Evolutionary conservation across 208 protist species (phyloP).

Genomic region (Leishmania tropica): DNA sequence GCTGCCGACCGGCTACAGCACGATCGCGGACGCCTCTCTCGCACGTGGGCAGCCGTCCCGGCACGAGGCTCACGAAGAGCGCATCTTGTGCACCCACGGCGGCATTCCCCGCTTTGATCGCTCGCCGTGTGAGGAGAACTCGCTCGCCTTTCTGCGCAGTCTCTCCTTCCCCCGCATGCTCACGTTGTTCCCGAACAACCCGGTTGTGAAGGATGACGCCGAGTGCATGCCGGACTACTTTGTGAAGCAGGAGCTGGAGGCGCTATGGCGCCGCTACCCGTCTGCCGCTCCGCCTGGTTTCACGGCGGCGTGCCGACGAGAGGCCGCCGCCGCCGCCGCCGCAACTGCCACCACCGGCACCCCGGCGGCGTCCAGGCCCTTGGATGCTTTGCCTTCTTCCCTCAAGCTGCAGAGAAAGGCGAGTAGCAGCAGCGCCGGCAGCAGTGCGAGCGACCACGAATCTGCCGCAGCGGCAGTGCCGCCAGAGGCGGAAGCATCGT

Average conservation of each 20-base stretch:
- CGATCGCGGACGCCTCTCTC: constrained; percentile 27
- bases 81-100: constrained; percentile 81
- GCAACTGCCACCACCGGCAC: neutral
- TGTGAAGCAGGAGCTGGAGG: constrained; percentile 29
- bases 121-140: constrained; percentile 50
- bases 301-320: constrained; percentile 23
- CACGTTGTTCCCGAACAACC: constrained; percentile 74
- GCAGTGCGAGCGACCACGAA: neutral
- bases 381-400: neutral
- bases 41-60: constrained; percentile 25
- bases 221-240: constrained; percentile 56
- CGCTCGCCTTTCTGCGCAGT: constrained; percentile 46
- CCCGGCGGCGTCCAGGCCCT: neutral
- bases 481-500: neutral
- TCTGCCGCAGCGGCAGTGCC: neutral
- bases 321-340: constrained; percentile 4
- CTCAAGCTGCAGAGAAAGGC: neutral
- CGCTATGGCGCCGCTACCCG: constrained; percentile 36
- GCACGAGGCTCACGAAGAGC: constrained; percentile 52
- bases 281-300: constrained; percentile 21
- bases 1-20: constrained; percentile 22
- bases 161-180: constrained; percentile 61
- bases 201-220: constrained; percentile 39
- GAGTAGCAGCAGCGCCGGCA: neutral
- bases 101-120: constrained; percentile 72